phyloP scores from a whole-genome alignment of 805 yeast species.

The Cyberlindnera sargentensis region DNA sequence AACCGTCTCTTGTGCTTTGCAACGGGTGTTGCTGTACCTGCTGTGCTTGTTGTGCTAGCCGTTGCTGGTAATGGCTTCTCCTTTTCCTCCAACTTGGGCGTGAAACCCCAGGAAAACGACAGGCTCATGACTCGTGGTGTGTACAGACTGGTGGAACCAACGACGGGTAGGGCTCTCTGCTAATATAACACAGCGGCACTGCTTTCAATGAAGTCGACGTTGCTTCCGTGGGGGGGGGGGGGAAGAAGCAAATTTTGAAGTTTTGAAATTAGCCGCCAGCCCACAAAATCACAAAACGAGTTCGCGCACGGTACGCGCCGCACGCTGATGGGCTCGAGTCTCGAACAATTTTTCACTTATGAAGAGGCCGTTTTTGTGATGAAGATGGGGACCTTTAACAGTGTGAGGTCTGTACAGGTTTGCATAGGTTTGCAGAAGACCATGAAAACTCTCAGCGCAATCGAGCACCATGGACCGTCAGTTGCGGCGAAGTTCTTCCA shows the following conservation, averaged over 20 bases:
- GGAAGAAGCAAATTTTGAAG: background rate
- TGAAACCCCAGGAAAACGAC: constrained; percentile 22
- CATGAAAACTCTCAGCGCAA: background rate
- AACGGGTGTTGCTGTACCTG: background rate
- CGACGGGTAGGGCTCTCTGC: too few relatives aligned
- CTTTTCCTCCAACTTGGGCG: constrained; percentile 12
- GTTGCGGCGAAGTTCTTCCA: constrained; percentile 15
- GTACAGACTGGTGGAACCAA: too few relatives aligned
- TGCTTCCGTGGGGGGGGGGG: background rate
- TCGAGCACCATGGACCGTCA: constrained; percentile 15
- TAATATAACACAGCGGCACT: too few relatives aligned
- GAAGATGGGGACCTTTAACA: too few relatives aligned
- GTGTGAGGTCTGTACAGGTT: too few relatives aligned
- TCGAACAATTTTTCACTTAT: too few relatives aligned
- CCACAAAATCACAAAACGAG: background rate
- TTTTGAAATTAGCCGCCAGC: background rate
- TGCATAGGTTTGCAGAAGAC: background rate
- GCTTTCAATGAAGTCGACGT: too few relatives aligned
- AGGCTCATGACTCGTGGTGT: background rate
- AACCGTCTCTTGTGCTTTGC: constrained; percentile 5
- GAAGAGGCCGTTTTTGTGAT: too few relatives aligned
- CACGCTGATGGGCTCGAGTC: too few relatives aligned
- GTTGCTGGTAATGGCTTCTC: background rate
- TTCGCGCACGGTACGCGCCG: background rate
- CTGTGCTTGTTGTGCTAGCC: background rate